Conservation (phyloP, 2,329 filamentous ascomycete genomes). For the Alternaria metachromatica region DNA sequence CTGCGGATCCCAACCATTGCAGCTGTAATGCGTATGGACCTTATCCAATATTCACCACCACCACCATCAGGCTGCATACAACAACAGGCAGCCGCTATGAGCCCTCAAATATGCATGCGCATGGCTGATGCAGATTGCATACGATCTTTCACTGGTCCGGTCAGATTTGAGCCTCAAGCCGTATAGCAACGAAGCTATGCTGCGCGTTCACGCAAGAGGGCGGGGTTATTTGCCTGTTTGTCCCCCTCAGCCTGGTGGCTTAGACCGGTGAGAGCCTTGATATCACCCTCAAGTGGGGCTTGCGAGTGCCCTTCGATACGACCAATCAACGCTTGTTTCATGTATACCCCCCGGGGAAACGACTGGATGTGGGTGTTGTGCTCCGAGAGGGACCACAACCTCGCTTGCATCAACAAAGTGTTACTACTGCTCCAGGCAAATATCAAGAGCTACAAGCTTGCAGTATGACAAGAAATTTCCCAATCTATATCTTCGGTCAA, state of each 20-base stretch:
- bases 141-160: slow-evolving; percentile 19
- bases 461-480: slow-evolving; percentile 8
- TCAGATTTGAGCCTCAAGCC: slow-evolving; percentile 23
- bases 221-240: slow-evolving; percentile 21
- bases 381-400: slow-evolving; percentile 12
- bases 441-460: slow-evolving; percentile 1
- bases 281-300: slow-evolving; percentile 21
- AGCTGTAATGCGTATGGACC: slow-evolving; percentile 6
- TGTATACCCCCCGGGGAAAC: background rate
- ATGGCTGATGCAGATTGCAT: slow-evolving; percentile 14
- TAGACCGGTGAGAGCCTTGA: slow-evolving; percentile 25
- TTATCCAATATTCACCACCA: background rate
- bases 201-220: slow-evolving; percentile 6
- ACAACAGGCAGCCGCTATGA: slow-evolving; percentile 7
- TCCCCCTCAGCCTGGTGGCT: slow-evolving; percentile 20
- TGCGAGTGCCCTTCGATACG: slow-evolving; percentile 13
- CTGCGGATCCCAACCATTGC: background rate
- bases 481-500: slow-evolving; percentile 21
- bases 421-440: slow-evolving; percentile 13
- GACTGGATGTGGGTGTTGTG: slow-evolving; percentile 7
- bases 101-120: slow-evolving; percentile 19
- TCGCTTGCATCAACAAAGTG: slow-evolving; percentile 19
- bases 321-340: slow-evolving; percentile 20
- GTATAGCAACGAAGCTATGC: slow-evolving; percentile 1
- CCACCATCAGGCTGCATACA: slow-evolving; percentile 15